Evolutionary conservation across 305 asterid species (phyloP).

Genomic region (Fraxinus floribunda): DNA sequence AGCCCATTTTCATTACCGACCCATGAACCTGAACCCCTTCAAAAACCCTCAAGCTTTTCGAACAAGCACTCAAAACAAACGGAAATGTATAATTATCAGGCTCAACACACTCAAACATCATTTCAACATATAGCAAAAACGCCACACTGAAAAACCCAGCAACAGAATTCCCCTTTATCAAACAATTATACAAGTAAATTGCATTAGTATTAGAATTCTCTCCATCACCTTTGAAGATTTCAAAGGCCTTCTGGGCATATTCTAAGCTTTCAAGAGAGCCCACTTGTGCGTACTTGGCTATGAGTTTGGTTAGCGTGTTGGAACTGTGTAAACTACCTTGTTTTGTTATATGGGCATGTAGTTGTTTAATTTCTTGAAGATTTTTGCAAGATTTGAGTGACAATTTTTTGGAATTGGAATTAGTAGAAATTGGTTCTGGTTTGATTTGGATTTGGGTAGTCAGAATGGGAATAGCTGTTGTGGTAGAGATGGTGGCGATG

Average conservation of each 20-base stretch:
- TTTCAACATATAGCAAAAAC: constrained; percentile 32
- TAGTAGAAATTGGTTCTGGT: constrained; percentile 15
- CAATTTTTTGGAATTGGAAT: constrained; percentile 13
- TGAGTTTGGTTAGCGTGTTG: constrained; percentile 30
- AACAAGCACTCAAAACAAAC: constrained; percentile 53
- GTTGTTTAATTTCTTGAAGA: constrained; percentile 42
- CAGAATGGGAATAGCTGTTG: constrained; percentile 12
- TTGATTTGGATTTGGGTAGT: constrained; percentile 24
- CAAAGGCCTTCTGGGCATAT: constrained; percentile 38
- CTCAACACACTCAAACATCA: constrained; percentile 38
- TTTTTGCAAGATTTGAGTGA: constrained; percentile 44
- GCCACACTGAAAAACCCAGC: constrained; percentile 32
- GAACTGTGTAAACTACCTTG: constrained; percentile 30
- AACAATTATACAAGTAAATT: constrained; percentile 38
- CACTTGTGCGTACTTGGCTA: constrained; percentile 38
- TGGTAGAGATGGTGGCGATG: constrained; percentile 30
- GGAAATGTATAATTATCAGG: constrained; percentile 57
- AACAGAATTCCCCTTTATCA: constrained; percentile 41
- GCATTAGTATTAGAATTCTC: constrained; percentile 22
- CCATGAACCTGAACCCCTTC: constrained; percentile 46
- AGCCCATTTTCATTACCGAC: constrained; percentile 42
- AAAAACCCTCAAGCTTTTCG: constrained; percentile 34
- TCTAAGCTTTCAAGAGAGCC: constrained; percentile 47
- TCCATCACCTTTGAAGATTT: constrained; percentile 24
- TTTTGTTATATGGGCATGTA: constrained; percentile 44